Percentiles rank a stretch among this genome's conserved stretches.
phyloP scores from a whole-genome alignment of 225 moss, liverwort and hornwort species.

The Marchantia polymorpha region DNA sequence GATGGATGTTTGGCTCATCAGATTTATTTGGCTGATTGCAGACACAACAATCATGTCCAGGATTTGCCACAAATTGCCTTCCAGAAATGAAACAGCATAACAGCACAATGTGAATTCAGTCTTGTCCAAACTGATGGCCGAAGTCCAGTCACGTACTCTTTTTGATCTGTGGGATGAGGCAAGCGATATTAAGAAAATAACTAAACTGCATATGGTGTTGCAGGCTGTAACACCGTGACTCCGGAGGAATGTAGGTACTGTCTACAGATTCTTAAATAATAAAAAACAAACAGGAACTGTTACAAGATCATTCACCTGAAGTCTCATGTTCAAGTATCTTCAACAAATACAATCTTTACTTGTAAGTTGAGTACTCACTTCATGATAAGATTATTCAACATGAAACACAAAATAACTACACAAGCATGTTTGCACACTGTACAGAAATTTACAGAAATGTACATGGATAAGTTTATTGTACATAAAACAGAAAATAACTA shows the following conservation, averaged over 20 bases:
- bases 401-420: too few relatives aligned
- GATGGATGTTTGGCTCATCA: neutral
- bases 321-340: too few relatives aligned
- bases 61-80: constrained; percentile 9
- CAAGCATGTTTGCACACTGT: too few relatives aligned
- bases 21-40: neutral
- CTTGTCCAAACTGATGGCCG: constrained; percentile 13
- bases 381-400: too few relatives aligned
- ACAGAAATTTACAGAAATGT: too few relatives aligned
- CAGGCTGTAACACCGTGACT: constrained; percentile 23
- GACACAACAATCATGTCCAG: constrained; percentile 13
- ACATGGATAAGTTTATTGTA: too few relatives aligned
- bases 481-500: too few relatives aligned
- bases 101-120: constrained; percentile 7
- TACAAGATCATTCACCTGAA: too few relatives aligned
- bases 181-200: constrained; percentile 32
- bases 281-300: too few relatives aligned
- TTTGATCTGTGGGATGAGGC: constrained; percentile 34
- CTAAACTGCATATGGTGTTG: constrained; percentile 30
- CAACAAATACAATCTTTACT: too few relatives aligned
- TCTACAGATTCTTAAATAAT: too few relatives aligned
- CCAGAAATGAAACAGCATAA: constrained; percentile 17
- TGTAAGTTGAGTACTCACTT: too few relatives aligned
- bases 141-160: neutral
- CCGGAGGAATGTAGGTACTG: constrained; percentile 10